Percentiles rank a stretch among this genome's conserved stretches.
Conservation (phyloP, 331 rosid species). For the Prunus yedoensis region DNA sequence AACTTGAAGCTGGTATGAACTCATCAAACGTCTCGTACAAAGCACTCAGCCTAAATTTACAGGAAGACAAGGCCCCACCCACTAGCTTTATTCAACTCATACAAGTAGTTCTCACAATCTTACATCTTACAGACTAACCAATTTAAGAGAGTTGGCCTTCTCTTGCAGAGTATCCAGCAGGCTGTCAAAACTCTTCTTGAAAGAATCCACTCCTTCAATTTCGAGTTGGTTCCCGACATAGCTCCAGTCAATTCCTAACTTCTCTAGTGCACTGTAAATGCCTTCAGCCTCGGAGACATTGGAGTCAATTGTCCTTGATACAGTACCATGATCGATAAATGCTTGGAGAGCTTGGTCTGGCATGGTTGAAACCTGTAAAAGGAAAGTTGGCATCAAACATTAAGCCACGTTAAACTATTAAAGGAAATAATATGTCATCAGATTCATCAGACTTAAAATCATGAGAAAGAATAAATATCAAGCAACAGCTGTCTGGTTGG, state of each 20-base stretch:
- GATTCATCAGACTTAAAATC: background rate
- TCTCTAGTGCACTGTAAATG: constrained; percentile 85
- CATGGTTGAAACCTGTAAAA: constrained; percentile 88
- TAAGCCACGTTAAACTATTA: background rate
- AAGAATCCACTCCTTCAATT: constrained; percentile 89
- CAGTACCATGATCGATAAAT: constrained; percentile 79
- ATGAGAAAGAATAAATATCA: background rate
- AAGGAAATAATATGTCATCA: too few relatives aligned
- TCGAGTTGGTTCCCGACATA: constrained; percentile 84
- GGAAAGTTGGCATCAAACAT: constrained; percentile 1
- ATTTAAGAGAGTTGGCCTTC: constrained; percentile 86
- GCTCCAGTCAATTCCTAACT: constrained; percentile 83
- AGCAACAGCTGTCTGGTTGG: constrained; percentile 12
- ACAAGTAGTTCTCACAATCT: constrained; percentile 2
- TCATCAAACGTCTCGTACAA: constrained; percentile 18
- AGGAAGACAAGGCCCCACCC: constrained; percentile 23
- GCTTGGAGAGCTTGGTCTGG: constrained; percentile 99
- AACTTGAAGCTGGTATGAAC: background rate
- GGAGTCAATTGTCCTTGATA: constrained; percentile 88
- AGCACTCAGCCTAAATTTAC: constrained; percentile 33
- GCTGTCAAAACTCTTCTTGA: constrained; percentile 96
- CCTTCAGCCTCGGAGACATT: constrained; percentile 96
- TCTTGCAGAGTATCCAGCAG: constrained; percentile 89
- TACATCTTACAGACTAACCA: constrained; percentile 56
- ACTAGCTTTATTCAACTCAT: constrained; percentile 47